Base-by-base conservation (phyloP, 306 rosid genomes). In the Castanea crenata region DNA sequence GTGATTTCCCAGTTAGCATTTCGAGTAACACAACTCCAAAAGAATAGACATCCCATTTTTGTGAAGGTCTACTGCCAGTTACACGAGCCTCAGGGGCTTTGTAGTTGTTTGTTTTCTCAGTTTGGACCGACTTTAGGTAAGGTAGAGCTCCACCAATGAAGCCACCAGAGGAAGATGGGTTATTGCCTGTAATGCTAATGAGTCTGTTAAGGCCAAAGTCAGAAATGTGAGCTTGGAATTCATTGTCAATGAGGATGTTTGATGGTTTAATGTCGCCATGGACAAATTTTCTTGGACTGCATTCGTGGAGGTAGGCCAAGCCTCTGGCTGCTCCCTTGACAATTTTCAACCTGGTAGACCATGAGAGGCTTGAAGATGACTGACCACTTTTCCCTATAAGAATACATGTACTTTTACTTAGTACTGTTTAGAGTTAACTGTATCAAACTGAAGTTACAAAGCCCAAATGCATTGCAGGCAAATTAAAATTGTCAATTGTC, bases 221-320 rank as follows among this genome's bases (percentile, higher is more conserved):
- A 0, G 99, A 93, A 70, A 96, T 82, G 81, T 74, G 82, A 78
- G 99, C 89, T 15, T 85, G 96, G 78, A 90, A 90, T 3, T 93
- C 92, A 21, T 86, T 78, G 88, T 96, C 99, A 4, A 96, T 84
- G 73, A 96, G 98, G 68, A 96, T 93, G 78, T 96, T 96, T 72
- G 99, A 91, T 46, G 99, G 98, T 78, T 96, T 96, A 79, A 96
- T 74, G 85, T 96, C 97, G 18, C 94, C 99, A 35, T 96, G 99
- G 77, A 96, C 98, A 56, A 96, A 96, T 73, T 96, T 96, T 74
- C 97, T 87, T 29, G 99, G 98, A 75, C 99, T 96, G 89, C 97
- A 93, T 78, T 96, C 99, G 79, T 96, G 99, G 77, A 96, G 93
- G 85, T 93, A 96, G 35, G 99, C 99, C 73, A 96, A 85, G 32